Base-by-base conservation (phyloP, 2,329 filamentous ascomycete species). In the Chaetomium sp. region DNA sequence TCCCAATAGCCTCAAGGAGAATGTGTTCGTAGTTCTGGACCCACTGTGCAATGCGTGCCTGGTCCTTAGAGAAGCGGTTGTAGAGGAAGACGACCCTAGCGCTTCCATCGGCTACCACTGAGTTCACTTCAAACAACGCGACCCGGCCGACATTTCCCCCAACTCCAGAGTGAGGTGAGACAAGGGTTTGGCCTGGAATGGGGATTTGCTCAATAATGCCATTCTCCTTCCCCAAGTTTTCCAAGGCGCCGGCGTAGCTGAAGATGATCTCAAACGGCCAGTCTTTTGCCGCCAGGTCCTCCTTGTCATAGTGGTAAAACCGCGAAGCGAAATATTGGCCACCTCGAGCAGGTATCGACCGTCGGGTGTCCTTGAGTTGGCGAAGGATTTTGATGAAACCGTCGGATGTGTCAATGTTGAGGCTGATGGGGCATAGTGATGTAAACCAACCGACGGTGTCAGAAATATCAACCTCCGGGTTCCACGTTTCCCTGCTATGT, bases 401-500 rank as follows among this genome's bases (percentile, higher is more conserved):
- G 36, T 79, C 74, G 2, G 71, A 66, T 2, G 70, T 67, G 2
- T 76, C 72, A 1, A 75, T 62, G 7, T 72, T 71, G 2, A 77
- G 68, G 1, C 72, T 70, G 5, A 83, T 69, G 0, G 81, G 81
- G 49, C 75, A 79, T 10, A 84, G 68, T 0, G 79, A 76, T 2
- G 80, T 82, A 59, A 84, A 82, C 80, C 80, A 84, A 1, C 81
- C 81, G 0, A 84, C 79, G 0, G 80, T 84, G 51, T 80, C 72
- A 4, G 76, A 75, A 0, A 82, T 73, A 65, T 84, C 78, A 10
- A 78, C 69, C 12, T 76, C 74, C 0, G 67, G 65, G 33, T 74
- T 74, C 58, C 72, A 72, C 2, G 70, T 65, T n/a, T 74, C 68
- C 12, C 79, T 70, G 12, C 78, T 78, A 40, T 76, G 72, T 57